Base-by-base conservation (phyloP, 768 basidiomycete genomes). In the Pisolithus marmoratus region DNA sequence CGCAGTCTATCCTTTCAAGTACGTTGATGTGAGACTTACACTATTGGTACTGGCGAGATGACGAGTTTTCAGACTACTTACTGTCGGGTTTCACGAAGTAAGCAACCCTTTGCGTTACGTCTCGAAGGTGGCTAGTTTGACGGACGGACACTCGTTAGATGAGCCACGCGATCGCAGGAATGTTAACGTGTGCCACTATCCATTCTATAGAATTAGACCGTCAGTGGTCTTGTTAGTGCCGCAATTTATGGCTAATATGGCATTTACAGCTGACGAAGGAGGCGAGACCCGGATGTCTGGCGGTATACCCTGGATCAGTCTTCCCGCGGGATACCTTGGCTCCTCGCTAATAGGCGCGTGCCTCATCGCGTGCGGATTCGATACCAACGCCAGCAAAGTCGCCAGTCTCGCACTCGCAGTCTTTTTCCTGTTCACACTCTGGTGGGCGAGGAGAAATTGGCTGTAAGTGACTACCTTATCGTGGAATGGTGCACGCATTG, bases 1-100 rank as follows among this genome's bases (percentile, higher is more conserved):
- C 17, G 42, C 48, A 92, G 90, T 93, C 63, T 93, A 93, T 66
- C 91, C 90, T 5, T 93, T 93, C 80, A 93, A 93, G 90, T 90
- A 70, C 70, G 83, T 66, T 50, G n/a, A 55, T n/a, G 44, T 52
- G 53, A 48, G 7, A 23, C 46, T 23, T 12, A 19, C 12, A 24
- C 15, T 27, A 6, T 36, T 37, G 34, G 20, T 48, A 47, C 34
- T 24, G 29, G 36, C 36, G 46, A 31, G 45, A 61, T 67, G 46
- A 67, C 63, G 27, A 8, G 20, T 56, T 48, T 27, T 24, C 57
- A 89, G 90, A 60, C 66, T 92, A 49, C 76, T 92, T 47, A 91
- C 90, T 1, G 90, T 93, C 44, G 90, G 90, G 45, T 91, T 93
- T 63, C 90, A 93, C 68, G 90, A 93, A 74, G 89, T 86, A 58